Base-by-base conservation (phyloP, 1,284 basidiomycete genomes). In the Boletus smithii region DNA sequence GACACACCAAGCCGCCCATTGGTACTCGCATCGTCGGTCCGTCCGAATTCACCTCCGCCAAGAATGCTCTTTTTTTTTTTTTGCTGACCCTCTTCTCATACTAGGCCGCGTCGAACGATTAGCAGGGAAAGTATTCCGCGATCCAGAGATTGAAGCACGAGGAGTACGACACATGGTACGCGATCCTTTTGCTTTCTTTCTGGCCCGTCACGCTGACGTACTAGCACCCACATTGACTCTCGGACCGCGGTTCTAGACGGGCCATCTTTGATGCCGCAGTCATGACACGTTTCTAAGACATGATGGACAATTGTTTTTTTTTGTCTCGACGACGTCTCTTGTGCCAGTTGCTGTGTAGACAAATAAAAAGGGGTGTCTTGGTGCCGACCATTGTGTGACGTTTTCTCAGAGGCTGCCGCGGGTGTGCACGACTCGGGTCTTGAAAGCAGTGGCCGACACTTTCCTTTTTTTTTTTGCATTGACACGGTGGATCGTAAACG, bases 81-180 rank as follows among this genome's bases (percentile, higher is more conserved):
- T n/a, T 20, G 20, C 7, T 20, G 32, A 20, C n/a, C 26, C 11
- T 16, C 24, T 9, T 13, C n/a, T 7, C 9, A 9, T 8, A 18
- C 8, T 8, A 51, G 53, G 57, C 2, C 48, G 46, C 3, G 48
- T 62, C 16, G 42, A 59, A 42, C 55, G 36, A 3, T 24, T 60
- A 4, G 58, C 58, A 3, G 55, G 60, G 1, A 56, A 40, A 14
- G 45, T 62, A 9, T 18, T 63, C 0, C 58, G 35, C 20, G 60
- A 60, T 42, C 30, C 51, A 1, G 42, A 45, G 13, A 60, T 60
- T n/a, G 44, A 60, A 16, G 60, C 51, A 1, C 57, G 57, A 9
- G 57, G 58, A 3, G 46, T 48, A 13, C 41, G 36, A 30, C 57
- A 59, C 36, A 40, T 62, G 37, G 60, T 58, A 23, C 8, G 53